Evolutionary conservation across 2,329 filamentous ascomycete genomes (phyloP), one percentile per base, ranked within the genome.

Genomic region (Penicillium digitatum): DNA sequence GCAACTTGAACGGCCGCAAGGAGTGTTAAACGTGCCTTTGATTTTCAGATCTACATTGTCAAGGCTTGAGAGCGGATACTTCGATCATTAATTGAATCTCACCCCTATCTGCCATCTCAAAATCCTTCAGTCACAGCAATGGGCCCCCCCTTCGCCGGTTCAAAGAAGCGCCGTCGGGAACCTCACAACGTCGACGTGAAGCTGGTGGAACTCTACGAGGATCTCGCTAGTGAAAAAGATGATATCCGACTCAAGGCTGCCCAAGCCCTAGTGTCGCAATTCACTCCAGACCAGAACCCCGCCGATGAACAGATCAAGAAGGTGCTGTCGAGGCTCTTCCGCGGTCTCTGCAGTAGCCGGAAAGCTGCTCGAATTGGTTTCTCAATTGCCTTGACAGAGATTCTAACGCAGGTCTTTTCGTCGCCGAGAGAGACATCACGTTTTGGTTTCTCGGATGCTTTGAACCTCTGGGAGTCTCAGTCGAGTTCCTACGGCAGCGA

Each of bases 311-410:
- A 76, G 53, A 71, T 76, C 45, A 66, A 70, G 49, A 74, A 74
- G 52, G 68, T 69, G 1, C 58, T 79, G 60, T 82, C 83, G 68
- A 82, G 88, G 26, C 79, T 99, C 35, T 90, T 96, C 71, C 85
- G 89, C 52, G 94, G 94, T 38, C 84, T 97, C 18, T 91, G 92
- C 58, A 96, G 91, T 70, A 87, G 90, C 52, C 86, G 90, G 54
- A 96, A 96, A 76, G 90, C 89, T 12, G 90, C 93, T 18, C 83
- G 94, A 26, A 77, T 94, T 48, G 94, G 94, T 3, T 96, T 95
- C 71, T 95, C 90, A 51, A 81, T 96, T 52, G 93, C 93, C 0
- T 77, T 97, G 62, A 88, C 91, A 0, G 92, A 96, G 72, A 77
- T 95, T 9, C 71, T 96, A 42, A 80, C 83, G 5, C 84, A 93